Conservation (phyloP, 2,329 filamentous ascomycete species). For the Cladorrhinum sp. region DNA sequence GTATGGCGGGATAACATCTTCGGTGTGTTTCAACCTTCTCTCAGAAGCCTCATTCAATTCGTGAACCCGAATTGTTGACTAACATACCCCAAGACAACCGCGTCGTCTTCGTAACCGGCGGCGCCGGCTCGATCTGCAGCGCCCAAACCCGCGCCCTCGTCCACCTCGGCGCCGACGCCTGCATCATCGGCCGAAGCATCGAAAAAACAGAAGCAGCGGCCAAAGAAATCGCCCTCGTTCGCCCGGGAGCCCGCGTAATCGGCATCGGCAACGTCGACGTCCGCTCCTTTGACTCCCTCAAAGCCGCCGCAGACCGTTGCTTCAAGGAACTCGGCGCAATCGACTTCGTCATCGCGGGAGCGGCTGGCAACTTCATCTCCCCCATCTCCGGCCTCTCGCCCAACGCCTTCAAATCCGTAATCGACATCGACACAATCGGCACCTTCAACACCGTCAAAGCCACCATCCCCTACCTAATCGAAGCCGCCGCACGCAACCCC, state of each 20-base stretch:
- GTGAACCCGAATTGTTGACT: too few species aligned
- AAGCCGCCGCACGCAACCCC: slow-evolving; percentile 65
- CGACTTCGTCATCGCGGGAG: slow-evolving; percentile 91
- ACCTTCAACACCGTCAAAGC: slow-evolving; percentile 95
- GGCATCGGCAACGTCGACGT: slow-evolving; percentile 81
- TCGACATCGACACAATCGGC: slow-evolving; percentile 92
- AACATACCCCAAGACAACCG: slow-evolving; percentile 61
- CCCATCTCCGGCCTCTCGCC: slow-evolving; percentile 76
- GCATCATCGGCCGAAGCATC: slow-evolving; percentile 85
- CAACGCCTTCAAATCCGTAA: slow-evolving; percentile 92
- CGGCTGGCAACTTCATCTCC: slow-evolving; percentile 92
- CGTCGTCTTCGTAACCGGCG: slow-evolving; percentile 92
- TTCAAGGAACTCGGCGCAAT: slow-evolving; percentile 80
- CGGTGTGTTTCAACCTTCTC: slow-evolving; percentile 48
- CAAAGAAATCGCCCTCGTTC: slow-evolving; percentile 74
- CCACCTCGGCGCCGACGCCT: slow-evolving; percentile 86
- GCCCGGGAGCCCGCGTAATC: slow-evolving; percentile 77
- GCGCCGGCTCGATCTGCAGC: slow-evolving; percentile 89
- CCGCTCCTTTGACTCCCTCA: slow-evolving; percentile 64
- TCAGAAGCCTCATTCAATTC: neutral
- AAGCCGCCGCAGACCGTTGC: slow-evolving; percentile 74
- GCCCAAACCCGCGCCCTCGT: slow-evolving; percentile 91
- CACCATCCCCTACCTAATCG: slow-evolving; percentile 74
- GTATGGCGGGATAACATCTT: slow-evolving; percentile 89
- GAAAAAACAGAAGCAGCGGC: slow-evolving; percentile 83